Evolutionary conservation across 352 stramenopile genomes (phyloP).

Genomic region (Phytophthora vignae): DNA sequence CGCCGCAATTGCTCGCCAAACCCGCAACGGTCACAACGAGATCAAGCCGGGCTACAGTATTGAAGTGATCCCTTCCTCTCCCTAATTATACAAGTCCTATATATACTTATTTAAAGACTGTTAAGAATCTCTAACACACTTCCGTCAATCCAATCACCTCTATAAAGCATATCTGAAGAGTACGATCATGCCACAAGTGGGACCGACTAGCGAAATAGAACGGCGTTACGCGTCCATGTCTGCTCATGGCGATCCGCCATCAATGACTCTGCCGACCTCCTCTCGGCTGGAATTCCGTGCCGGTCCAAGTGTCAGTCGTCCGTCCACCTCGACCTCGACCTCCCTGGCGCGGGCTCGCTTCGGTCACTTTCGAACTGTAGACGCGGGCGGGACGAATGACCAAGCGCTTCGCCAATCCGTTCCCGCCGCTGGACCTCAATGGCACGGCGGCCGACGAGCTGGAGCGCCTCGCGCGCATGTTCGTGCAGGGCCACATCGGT

Average conservation of each 20-base stretch:
- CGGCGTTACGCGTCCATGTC: conserved; percentile 16
- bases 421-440: conserved; percentile 43
- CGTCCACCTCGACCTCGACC: neutral
- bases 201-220: conserved; percentile 25
- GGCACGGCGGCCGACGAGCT: conserved; percentile 36
- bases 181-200: conserved; percentile 2
- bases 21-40: neutral
- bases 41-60: too few relatives aligned
- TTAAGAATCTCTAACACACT: neutral
- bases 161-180: neutral
- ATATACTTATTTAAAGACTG: conserved; percentile 9
- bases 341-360: too few relatives aligned
- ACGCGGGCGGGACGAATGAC: conserved; percentile 25
- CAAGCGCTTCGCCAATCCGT: conserved; percentile 54
- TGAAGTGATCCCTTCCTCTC: neutral
- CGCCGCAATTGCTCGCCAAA: neutral
- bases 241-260: neutral
- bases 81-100: neutral
- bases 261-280: conserved; percentile 5
- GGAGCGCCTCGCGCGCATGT: conserved; percentile 37
- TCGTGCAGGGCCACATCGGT: conserved; percentile 50
- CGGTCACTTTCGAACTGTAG: conserved; percentile 17
- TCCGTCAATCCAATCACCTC: neutral
- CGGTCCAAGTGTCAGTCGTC: neutral
- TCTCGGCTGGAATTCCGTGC: conserved; percentile 2